Conservation (phyloP, 768 basidiomycete genomes). For the Auriscalpium vulgare region DNA sequence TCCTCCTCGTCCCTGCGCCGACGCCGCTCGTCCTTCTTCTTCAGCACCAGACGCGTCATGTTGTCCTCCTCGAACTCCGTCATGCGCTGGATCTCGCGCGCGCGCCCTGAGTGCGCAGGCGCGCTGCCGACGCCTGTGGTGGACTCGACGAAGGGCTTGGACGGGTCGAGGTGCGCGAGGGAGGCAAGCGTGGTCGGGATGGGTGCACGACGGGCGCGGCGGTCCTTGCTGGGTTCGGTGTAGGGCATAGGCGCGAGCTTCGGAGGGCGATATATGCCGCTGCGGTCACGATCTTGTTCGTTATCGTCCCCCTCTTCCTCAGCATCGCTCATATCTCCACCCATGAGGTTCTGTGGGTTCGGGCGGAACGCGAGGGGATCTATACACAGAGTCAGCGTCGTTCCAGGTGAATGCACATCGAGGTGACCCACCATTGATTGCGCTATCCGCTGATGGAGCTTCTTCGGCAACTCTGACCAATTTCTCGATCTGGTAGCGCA, state of each 20-base stretch:
- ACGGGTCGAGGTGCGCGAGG: slow-evolving; percentile 42
- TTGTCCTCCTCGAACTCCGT: slow-evolving; percentile 92
- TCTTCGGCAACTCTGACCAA: slow-evolving; percentile 73
- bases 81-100: slow-evolving; percentile 71
- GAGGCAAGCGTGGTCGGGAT: slow-evolving; percentile 57
- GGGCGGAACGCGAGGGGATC: slow-evolving; percentile 91
- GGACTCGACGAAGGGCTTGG: slow-evolving; percentile 62
- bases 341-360: slow-evolving; percentile 70
- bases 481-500: slow-evolving; percentile 96
- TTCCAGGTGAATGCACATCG: neutral
- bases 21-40: slow-evolving; percentile 73
- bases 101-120: slow-evolving; percentile 58
- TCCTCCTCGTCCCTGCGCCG: slow-evolving; percentile 79
- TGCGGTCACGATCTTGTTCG: slow-evolving; percentile 17
- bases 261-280: slow-evolving; percentile 76
- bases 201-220: slow-evolving; percentile 40
- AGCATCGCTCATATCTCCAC: slow-evolving; percentile 29
- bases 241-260: slow-evolving; percentile 88
- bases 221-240: slow-evolving; percentile 45
- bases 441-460: slow-evolving; percentile 30
- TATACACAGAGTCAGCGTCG: slow-evolving; percentile 20
- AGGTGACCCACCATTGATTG: slow-evolving; percentile 48
- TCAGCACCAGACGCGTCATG: slow-evolving; percentile 84
- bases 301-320: slow-evolving; percentile 21
- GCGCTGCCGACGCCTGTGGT: slow-evolving; percentile 64